phyloP scores from a whole-genome alignment of 2,329 filamentous ascomycete species.

The Ophiocordyceps camponoti-leonardi region DNA sequence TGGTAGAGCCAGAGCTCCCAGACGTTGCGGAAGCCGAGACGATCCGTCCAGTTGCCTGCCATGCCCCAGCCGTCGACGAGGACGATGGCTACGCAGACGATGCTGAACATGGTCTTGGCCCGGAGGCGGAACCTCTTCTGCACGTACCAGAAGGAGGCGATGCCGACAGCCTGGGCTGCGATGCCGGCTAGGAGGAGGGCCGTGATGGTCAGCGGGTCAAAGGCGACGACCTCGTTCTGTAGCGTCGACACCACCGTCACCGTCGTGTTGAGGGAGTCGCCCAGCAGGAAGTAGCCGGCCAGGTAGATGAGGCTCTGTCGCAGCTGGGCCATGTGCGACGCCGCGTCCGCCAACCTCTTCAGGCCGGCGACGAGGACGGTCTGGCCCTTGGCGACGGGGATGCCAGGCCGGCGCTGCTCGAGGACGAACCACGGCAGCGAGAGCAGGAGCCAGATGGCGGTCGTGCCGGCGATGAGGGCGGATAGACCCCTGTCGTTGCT shows the following conservation, averaged over 20 bases:
- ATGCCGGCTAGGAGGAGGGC: slow-evolving; percentile 53
- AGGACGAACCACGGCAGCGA: slow-evolving; percentile 50
- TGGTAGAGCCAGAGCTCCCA: slow-evolving; percentile 30
- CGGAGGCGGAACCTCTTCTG: slow-evolving; percentile 41
- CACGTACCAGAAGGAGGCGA: slow-evolving; percentile 42
- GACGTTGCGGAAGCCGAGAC: slow-evolving; percentile 25
- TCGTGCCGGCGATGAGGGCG: slow-evolving; percentile 47
- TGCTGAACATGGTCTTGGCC: slow-evolving; percentile 54
- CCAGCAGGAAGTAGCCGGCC: slow-evolving; percentile 49
- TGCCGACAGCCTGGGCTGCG: slow-evolving; percentile 42
- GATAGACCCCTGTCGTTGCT: slow-evolving; percentile 52
- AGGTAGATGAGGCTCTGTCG: slow-evolving; percentile 51
- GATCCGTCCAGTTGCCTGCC: slow-evolving; percentile 26
- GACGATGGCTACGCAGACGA: slow-evolving; percentile 42
- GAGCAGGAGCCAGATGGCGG: slow-evolving; percentile 44
- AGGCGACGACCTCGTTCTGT: slow-evolving; percentile 47
- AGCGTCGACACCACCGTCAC: slow-evolving; percentile 50
- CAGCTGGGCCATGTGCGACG: slow-evolving; percentile 42
- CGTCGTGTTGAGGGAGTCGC: slow-evolving; percentile 54
- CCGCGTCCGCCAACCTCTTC: slow-evolving; percentile 41
- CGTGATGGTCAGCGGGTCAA: slow-evolving; percentile 46
- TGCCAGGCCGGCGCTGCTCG: slow-evolving; percentile 46
- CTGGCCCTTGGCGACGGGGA: slow-evolving; percentile 16
- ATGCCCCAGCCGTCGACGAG: slow-evolving; percentile 35
- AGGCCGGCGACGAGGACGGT: slow-evolving; percentile 41